Evolutionary conservation across 257 asterid genomes (phyloP), one percentile per base, ranked within the genome.

Genomic region (Gardenia jasminoides): DNA sequence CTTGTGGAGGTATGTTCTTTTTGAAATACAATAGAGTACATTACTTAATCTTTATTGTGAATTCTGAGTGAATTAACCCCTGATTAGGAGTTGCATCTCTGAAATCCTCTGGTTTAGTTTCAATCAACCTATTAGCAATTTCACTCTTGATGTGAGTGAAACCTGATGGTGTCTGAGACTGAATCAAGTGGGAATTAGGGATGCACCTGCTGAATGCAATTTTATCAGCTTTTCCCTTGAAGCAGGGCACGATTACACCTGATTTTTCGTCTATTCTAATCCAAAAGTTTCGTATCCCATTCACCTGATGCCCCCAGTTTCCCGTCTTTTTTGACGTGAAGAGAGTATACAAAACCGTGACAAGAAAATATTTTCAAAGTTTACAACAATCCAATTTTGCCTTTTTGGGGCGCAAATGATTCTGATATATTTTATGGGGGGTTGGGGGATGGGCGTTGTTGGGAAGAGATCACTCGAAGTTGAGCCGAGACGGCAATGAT

Each of bases 1-100:
- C 88, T 82, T 86, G 71, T 67, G 82, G 82, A 93, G 97, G 92
- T 91, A 93, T 80, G 93, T 69, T 82, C 76, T 78, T 71, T 70
- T 76, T 71, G 43, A 17, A 12, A 36, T 17, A 75, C 28, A 33
- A n/a, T n/a, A 41, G 4, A 3, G 24, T n/a, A 46, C 24, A 64
- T 33, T 56, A 15, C 20, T 68, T 71, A 30, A n/a, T 72, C 43
- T 48, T 47, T 78, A 24, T 28, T 69, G 67, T 88, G 67, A 59
- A 44, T 44, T 72, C 62, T 77, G 31, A 67, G 86, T 70, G 68
- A 64, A 78, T 70, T 78, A 70, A 48, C 31, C 72, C 74, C 80
- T 62, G 67, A 56, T 5, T 75, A 50, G 74, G 22, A 44, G 68
- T 75, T 74, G 81, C 79, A 72, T 79, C 80, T 28, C 30, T 24